Percentiles rank a stretch among this genome's conserved stretches.
These are phyloP conservation scores for Pseudopyrenochaeta lycopersici DNA, from an alignment of 2,329 filamentous ascomycete genomes.

Conservation along the genomic window DNA sequence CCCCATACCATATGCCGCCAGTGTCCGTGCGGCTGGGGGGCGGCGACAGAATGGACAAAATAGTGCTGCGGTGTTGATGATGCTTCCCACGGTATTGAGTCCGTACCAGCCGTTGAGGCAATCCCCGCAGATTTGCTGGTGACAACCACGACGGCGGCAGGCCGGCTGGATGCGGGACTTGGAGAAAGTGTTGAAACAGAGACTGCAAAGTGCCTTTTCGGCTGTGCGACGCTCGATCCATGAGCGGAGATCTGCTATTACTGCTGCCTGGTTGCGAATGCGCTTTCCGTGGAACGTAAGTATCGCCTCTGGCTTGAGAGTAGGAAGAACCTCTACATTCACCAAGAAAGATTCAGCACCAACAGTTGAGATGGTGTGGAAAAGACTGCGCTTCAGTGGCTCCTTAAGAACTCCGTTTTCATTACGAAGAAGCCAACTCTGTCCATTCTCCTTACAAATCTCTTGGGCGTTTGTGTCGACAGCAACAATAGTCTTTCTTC, in stretches of 20 bases:
- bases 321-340: conserved; percentile 50
- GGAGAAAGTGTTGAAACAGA: conserved; percentile 56
- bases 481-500: conserved; percentile 48
- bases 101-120: conserved; percentile 59
- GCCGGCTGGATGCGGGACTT: conserved; percentile 52
- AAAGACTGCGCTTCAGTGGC: conserved; percentile 56
- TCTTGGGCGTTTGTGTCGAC: conserved; percentile 50
- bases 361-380: conserved; percentile 26
- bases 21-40: conserved; percentile 49
- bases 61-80: conserved; percentile 61
- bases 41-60: conserved; percentile 62
- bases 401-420: conserved; percentile 44
- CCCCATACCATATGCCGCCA: conserved; percentile 49
- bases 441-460: conserved; percentile 54
- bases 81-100: conserved; percentile 53
- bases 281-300: conserved; percentile 51
- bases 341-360: conserved; percentile 46
- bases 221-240: conserved; percentile 52
- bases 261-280: conserved; percentile 52
- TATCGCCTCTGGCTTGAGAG: conserved; percentile 25
- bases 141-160: conserved; percentile 58
- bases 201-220: conserved; percentile 54
- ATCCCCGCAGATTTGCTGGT: conserved; percentile 53
- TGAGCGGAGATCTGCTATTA: conserved; percentile 47
- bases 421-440: conserved; percentile 57